phyloP scores from a whole-genome alignment of 2,329 filamentous ascomycete genomes.

The Exophiala mesophila region DNA sequence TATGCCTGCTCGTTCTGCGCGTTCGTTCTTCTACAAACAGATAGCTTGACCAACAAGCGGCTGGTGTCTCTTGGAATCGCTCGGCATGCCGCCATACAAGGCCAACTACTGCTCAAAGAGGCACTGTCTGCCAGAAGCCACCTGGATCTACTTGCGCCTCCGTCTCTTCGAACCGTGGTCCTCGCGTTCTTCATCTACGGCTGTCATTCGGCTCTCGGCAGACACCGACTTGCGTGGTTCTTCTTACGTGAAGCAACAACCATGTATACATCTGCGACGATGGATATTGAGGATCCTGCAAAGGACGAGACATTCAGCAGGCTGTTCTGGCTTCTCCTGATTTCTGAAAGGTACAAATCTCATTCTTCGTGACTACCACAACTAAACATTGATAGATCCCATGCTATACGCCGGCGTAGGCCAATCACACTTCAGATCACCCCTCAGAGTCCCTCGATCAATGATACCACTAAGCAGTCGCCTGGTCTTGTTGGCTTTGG shows the following conservation, averaged over 20 bases:
- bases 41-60: conserved; percentile 58
- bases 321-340: conserved; percentile 66
- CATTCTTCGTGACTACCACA: conserved; percentile 54
- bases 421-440: conserved; percentile 63
- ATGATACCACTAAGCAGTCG: conserved; percentile 54
- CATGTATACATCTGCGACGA: conserved; percentile 44
- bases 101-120: conserved; percentile 55
- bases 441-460: conserved; percentile 53
- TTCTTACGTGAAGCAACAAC: conserved; percentile 71
- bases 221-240: conserved; percentile 73
- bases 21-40: conserved; percentile 41
- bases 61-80: conserved; percentile 57
- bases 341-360: conserved; percentile 41
- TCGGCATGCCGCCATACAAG: conserved; percentile 7
- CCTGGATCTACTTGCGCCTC: conserved; percentile 38
- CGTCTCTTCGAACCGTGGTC: conserved; percentile 42
- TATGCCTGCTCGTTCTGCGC: conserved; percentile 37
- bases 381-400: conserved; percentile 65
- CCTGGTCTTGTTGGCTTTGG: conserved; percentile 53
- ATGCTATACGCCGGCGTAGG: conserved; percentile 60
- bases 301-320: conserved; percentile 61
- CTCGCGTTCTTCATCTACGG: conserved; percentile 77
- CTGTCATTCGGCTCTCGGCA: conserved; percentile 64
- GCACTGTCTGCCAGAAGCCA: conserved; percentile 41
- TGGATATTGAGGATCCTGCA: conserved; percentile 46